Percentiles rank a stretch among this genome's conserved stretches.
These are phyloP conservation scores for Cydonia oblonga DNA, from an alignment of 331 rosid genomes.

Conservation along the genomic window DNA sequence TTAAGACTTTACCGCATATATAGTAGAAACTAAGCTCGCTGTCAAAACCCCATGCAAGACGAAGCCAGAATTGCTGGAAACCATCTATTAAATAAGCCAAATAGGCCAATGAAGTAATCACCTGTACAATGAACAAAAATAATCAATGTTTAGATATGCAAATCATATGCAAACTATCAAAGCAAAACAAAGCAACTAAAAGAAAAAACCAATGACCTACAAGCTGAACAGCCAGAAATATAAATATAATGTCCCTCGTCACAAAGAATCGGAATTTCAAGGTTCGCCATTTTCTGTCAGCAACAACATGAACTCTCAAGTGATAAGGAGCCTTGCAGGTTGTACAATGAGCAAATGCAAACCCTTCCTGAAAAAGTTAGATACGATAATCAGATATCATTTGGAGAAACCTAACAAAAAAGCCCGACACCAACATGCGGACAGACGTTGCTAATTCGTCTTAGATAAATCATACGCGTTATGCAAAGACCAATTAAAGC, in stretches of 20 bases:
- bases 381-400: slow-evolving; percentile 2
- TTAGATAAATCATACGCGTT: neutral
- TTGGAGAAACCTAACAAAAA: neutral
- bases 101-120: slow-evolving; percentile 74
- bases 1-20: slow-evolving; percentile 58
- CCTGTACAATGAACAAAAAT: slow-evolving; percentile 32
- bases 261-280: slow-evolving; percentile 89
- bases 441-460: neutral
- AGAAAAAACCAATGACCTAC: slow-evolving; percentile 48
- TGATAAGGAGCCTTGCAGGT: slow-evolving; percentile 97
- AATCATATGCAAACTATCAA: neutral
- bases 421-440: neutral
- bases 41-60: slow-evolving; percentile 78
- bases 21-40: slow-evolving; percentile 80
- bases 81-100: slow-evolving; percentile 76
- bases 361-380: slow-evolving; percentile 73
- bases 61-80: slow-evolving; percentile 79
- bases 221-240: slow-evolving; percentile 79
- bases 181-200: slow-evolving; percentile 1
- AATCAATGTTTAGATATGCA: neutral
- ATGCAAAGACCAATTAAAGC: neutral
- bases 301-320: slow-evolving; percentile 85
- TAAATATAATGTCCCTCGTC: slow-evolving; percentile 87
- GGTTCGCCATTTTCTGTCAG: slow-evolving; percentile 97
- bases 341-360: slow-evolving; percentile 99